These are phyloP conservation scores for Scedosporium apiospermum DNA, from an alignment of 2,329 filamentous ascomycete species.

Conservation along the genomic window DNA sequence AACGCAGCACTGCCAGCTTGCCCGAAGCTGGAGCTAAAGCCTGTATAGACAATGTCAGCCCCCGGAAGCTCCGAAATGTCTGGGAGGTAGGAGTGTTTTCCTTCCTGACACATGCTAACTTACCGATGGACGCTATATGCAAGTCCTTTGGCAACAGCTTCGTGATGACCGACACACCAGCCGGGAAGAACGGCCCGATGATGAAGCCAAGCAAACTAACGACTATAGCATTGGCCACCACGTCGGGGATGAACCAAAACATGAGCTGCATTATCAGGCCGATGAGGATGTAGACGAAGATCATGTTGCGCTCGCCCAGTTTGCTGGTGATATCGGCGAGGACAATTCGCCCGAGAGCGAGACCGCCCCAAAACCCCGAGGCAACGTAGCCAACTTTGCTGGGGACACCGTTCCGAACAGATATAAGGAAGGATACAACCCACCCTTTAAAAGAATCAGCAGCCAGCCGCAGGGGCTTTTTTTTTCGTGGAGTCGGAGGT, in stretches of 20 bases:
- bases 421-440: constrained; percentile 79
- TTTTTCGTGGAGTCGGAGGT: neutral
- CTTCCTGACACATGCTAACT: constrained; percentile 42
- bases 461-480: constrained; percentile 29
- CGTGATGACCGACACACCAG: constrained; percentile 42
- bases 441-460: constrained; percentile 48
- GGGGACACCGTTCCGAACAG: constrained; percentile 59
- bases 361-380: constrained; percentile 61
- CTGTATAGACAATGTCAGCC: neutral
- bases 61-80: constrained; percentile 16
- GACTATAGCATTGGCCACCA: constrained; percentile 45
- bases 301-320: constrained; percentile 60
- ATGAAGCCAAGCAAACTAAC: constrained; percentile 45
- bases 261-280: constrained; percentile 60
- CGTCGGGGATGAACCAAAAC: constrained; percentile 68
- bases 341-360: constrained; percentile 65
- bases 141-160: constrained; percentile 35
- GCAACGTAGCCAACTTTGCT: constrained; percentile 71
- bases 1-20: constrained; percentile 47
- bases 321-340: constrained; percentile 57
- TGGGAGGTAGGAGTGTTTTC: too few relatives aligned
- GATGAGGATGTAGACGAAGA: constrained; percentile 56
- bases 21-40: constrained; percentile 46
- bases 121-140: constrained; percentile 29
- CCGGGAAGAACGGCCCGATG: constrained; percentile 47